These are phyloP conservation scores for Prunus dulcis DNA, from an alignment of 306 rosid genomes.

Conservation along the genomic window DNA sequence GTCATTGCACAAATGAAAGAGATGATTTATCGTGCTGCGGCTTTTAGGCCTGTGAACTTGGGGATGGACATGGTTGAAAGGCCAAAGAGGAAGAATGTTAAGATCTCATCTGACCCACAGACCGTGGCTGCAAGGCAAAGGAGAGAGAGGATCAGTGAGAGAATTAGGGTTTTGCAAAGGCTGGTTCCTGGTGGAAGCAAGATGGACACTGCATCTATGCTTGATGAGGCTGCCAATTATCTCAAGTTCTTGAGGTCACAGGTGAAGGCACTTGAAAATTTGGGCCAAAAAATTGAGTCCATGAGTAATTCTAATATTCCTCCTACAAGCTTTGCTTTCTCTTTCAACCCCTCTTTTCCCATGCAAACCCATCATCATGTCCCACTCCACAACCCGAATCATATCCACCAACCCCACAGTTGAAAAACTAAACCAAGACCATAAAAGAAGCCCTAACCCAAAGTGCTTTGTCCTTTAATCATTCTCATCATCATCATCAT, in stretches of 20 bases:
- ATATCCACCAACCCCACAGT: slow-evolving; percentile 31
- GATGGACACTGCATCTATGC: slow-evolving; percentile 99
- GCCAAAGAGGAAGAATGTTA: slow-evolving; percentile 88
- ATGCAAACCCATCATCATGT: slow-evolving; percentile 44
- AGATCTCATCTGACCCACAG: slow-evolving; percentile 85
- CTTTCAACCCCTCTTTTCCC: slow-evolving; percentile 88
- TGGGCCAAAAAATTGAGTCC: slow-evolving; percentile 66
- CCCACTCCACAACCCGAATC: slow-evolving; percentile 42
- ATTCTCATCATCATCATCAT: slow-evolving; percentile 31
- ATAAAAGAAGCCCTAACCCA: slow-evolving; percentile 14
- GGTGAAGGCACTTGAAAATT: slow-evolving; percentile 64
- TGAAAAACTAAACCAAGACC: slow-evolving; percentile 11
- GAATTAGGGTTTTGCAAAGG: slow-evolving; percentile 79
- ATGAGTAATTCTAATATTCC: slow-evolving; percentile 43
- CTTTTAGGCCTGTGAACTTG: slow-evolving; percentile 83
- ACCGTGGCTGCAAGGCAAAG: slow-evolving; percentile 96
- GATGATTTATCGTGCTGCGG: slow-evolving; percentile 90
- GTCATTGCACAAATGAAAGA: slow-evolving; percentile 94
- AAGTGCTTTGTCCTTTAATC: slow-evolving; percentile 37
- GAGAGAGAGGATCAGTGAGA: slow-evolving; percentile 86
- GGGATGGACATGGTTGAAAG: slow-evolving; percentile 59
- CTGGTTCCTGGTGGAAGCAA: slow-evolving; percentile 95
- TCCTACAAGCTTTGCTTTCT: slow-evolving; percentile 61
- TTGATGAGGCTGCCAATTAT: slow-evolving; percentile 93
- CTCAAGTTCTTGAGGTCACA: slow-evolving; percentile 86